Conservation (phyloP, 306 rosid genomes). For the Lagenaria siceraria region DNA sequence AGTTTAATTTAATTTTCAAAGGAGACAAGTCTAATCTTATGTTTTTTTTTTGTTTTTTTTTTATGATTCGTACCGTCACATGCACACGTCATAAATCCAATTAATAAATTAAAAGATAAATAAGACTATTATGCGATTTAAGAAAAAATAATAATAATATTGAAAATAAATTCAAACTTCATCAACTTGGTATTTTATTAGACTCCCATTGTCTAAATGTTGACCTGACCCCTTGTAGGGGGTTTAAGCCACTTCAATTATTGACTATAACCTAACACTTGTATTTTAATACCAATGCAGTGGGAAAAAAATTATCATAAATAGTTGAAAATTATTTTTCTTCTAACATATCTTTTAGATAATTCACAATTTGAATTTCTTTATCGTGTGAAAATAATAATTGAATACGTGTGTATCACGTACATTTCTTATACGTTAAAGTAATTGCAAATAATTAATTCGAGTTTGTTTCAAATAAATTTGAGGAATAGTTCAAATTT, state of each 20-base stretch:
- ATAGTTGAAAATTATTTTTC: background rate
- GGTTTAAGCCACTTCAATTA: background rate
- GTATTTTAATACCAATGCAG: background rate
- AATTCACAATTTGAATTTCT: background rate
- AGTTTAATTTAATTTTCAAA: background rate
- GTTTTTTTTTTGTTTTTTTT: background rate
- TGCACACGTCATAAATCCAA: background rate
- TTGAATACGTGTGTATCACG: too few relatives aligned
- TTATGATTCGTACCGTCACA: background rate
- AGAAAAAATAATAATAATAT: background rate
- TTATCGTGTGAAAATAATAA: background rate
- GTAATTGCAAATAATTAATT: background rate
- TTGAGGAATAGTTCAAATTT: background rate
- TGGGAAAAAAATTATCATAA: background rate
- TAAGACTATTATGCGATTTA: background rate
- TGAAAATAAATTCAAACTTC: background rate
- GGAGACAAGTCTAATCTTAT: background rate
- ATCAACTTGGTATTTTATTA: conserved; percentile 3
- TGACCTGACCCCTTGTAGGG: background rate
- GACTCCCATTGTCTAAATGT: background rate
- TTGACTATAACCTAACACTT: background rate
- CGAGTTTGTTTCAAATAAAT: background rate
- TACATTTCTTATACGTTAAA: background rate
- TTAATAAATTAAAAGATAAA: background rate
- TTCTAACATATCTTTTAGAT: background rate